A percentile compares a stretch with the other conserved stretches of the same genome.
phyloP scores from a whole-genome alignment of 495 filamentous ascomycete genomes.

The Hypoxylon lenormandii region DNA sequence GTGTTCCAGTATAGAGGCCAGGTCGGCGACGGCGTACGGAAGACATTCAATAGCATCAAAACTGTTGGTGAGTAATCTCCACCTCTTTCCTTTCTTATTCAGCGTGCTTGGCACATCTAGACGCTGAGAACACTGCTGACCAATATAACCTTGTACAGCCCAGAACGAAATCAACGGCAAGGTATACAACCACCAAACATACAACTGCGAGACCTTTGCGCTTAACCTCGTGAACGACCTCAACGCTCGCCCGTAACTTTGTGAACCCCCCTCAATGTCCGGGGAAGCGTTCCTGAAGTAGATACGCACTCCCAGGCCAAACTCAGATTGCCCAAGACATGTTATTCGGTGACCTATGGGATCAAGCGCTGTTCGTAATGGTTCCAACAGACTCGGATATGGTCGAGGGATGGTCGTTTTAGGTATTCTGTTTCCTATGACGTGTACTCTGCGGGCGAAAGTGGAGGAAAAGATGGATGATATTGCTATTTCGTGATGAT shows the following conservation, averaged over 20 bases:
- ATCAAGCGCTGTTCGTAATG: not conserved
- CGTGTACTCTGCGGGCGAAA: slow-evolving; percentile 42
- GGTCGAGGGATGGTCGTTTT: not conserved
- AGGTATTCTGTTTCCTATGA: not conserved
- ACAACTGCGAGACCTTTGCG: slow-evolving; percentile 5
- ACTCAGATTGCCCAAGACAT: not conserved
- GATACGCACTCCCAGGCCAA: not conserved
- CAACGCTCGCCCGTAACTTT: not conserved
- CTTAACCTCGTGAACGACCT: not conserved
- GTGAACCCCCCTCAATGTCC: not conserved
- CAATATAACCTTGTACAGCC: slow-evolving; percentile 1
- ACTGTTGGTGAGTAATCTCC: slow-evolving; percentile 1
- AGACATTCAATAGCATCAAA: not conserved
- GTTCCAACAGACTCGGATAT: not conserved
- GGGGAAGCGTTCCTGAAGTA: not conserved
- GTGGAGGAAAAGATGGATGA: not conserved
- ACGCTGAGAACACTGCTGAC: not conserved
- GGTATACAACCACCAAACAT: slow-evolving; percentile 2
- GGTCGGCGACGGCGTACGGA: slow-evolving; percentile 1
- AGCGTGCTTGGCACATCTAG: not conserved
- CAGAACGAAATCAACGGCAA: not conserved
- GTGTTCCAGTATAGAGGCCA: not conserved
- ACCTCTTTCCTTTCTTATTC: not conserved
- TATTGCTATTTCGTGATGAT: too few relatives aligned
- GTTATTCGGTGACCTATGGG: not conserved